Evolutionary conservation across 2,329 filamentous ascomycete species (phyloP), one percentile per base, ranked within the genome.

Genomic region (Proliferodiscus dingleyae): DNA sequence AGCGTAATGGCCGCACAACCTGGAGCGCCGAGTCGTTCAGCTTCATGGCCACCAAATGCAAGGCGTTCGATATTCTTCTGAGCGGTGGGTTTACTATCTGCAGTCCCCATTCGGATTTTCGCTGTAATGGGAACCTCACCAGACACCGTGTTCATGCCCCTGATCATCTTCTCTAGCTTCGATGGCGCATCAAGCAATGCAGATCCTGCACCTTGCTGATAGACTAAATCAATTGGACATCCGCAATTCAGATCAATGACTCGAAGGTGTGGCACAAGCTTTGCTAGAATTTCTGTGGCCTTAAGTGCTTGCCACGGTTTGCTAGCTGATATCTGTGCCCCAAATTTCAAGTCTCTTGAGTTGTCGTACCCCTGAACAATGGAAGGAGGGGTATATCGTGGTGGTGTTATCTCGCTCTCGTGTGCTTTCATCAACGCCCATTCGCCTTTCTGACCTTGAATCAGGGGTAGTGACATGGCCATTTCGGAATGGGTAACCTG

Each of bases 401-500:
- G 91, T 19, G 89, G 80, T 18, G 71, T 67, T 15, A 85, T 72
- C 66, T 98, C 93, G 5, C 83, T 86, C 63, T 89, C 82, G 63
- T 98, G 93, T 3, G 88, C 88, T 66, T 93, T 94, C 75, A 97
- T 80, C 45, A 98, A 73, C 16, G 93, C 89, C 93, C 93, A 98
- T 70, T 98, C 93, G 2, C 83, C 77, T 68, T 91, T 94, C 53
- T 86, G 80, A 28, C 93, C 93, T 66, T 96, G 89, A 5, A 98
- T 76, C 33, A 98, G 70, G 8, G 91, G 90, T 66, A 95, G 71
- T 22, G 88, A 83, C 78, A 98, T 87, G 3, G 91, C 93, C 93
- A 98, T 98, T 68, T 98, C 93, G 0, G 91, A 97, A 71, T 95
- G 98, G 0, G 93, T 98, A 39, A 95, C 75, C 62, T 96, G 86